phyloP scores from a whole-genome alignment of 768 basidiomycete species.

The Pleurotus salmoneostramineus region DNA sequence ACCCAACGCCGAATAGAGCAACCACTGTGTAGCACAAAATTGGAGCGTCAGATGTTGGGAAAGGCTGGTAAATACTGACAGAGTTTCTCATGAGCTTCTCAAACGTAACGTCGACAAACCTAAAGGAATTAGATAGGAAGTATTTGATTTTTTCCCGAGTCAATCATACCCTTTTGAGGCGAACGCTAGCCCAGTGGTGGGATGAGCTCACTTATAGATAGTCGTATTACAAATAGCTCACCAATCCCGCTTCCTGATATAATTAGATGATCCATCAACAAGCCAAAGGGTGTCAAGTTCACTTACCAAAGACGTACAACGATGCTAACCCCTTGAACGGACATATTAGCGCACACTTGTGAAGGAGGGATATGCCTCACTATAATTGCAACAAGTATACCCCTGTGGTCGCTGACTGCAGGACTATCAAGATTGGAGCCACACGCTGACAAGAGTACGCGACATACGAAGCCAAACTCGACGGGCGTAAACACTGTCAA shows the following conservation, averaged over 20 bases:
- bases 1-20: slow-evolving; percentile 26
- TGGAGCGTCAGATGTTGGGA: not conserved
- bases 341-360: slow-evolving; percentile 1
- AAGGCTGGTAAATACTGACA: not conserved
- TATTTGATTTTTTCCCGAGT: not conserved
- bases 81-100: slow-evolving; percentile 14
- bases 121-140: slow-evolving; percentile 4
- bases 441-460: not conserved
- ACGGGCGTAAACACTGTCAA: slow-evolving; percentile 19
- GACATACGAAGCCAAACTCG: slow-evolving; percentile 23
- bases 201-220: not conserved
- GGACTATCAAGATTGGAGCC: not conserved
- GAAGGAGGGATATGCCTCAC: slow-evolving; percentile 10
- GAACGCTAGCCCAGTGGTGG: slow-evolving; percentile 18
- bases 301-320: slow-evolving; percentile 8
- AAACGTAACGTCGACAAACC: slow-evolving; percentile 21
- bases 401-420: slow-evolving; percentile 16
- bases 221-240: not conserved
- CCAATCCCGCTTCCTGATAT: slow-evolving; percentile 3
- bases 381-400: slow-evolving; percentile 13
- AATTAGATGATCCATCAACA: not conserved
- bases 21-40: slow-evolving; percentile 16
- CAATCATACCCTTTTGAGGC: slow-evolving; percentile 22
- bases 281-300: not conserved
- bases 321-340: slow-evolving; percentile 1